phyloP scores from a whole-genome alignment of 2,329 filamentous ascomycete genomes.

The Paecilomyces formosus region DNA sequence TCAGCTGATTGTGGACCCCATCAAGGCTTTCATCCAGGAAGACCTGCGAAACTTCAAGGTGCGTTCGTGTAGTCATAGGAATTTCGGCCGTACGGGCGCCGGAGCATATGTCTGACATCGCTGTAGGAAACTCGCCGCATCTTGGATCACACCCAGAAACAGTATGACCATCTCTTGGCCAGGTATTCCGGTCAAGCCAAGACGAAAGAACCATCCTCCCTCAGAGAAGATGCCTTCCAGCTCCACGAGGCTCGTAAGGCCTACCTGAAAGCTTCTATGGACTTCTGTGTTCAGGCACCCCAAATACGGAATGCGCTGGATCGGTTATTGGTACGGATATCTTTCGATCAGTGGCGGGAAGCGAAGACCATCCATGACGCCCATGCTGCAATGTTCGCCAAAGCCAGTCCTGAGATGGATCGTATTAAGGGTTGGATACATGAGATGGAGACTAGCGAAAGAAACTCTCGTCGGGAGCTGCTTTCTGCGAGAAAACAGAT shows the following conservation, averaged over 20 bases:
- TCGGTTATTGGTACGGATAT: slow-evolving; percentile 75
- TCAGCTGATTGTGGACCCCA: slow-evolving; percentile 67
- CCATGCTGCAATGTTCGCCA: slow-evolving; percentile 53
- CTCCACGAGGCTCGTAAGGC: slow-evolving; percentile 86
- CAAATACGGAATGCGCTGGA: slow-evolving; percentile 80
- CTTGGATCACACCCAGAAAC: slow-evolving; percentile 73
- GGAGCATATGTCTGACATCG: slow-evolving; percentile 10
- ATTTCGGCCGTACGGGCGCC: not conserved
- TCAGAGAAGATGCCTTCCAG: slow-evolving; percentile 92
- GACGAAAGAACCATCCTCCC: slow-evolving; percentile 82
- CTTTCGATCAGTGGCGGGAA: slow-evolving; percentile 81
- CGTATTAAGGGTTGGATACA: slow-evolving; percentile 86
- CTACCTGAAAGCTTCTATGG: slow-evolving; percentile 87
- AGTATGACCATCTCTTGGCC: slow-evolving; percentile 72
- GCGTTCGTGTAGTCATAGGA: not conserved
- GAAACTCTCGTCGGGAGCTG: slow-evolving; percentile 73
- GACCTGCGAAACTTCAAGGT: slow-evolving; percentile 78
- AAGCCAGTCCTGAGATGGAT: slow-evolving; percentile 75
- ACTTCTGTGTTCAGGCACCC: slow-evolving; percentile 82
- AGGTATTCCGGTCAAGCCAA: slow-evolving; percentile 82
- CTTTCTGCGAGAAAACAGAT: slow-evolving; percentile 72
- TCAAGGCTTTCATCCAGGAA: slow-evolving; percentile 66
- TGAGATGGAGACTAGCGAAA: slow-evolving; percentile 88
- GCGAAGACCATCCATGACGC: slow-evolving; percentile 66
- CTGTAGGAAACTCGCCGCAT: slow-evolving; percentile 60